Percentiles rank a stretch among this genome's conserved stretches.
Evolutionary conservation across 805 yeast species (phyloP).

Genomic region (Saitoella complicata): DNA sequence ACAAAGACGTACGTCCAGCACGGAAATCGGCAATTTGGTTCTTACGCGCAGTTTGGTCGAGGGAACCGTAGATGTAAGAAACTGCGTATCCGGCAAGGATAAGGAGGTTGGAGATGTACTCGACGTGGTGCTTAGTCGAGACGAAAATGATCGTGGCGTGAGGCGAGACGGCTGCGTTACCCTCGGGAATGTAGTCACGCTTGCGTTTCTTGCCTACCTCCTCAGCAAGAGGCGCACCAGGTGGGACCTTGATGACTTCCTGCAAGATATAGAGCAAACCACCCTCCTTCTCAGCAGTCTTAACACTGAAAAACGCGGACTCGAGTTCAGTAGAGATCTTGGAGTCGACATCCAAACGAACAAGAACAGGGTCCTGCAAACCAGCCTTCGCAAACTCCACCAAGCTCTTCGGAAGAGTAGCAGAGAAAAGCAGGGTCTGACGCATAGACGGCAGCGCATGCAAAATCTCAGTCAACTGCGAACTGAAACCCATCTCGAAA

Average conservation of each 20-base stretch:
- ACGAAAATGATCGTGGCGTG: slow-evolving; percentile 84
- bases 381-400: slow-evolving; percentile 98
- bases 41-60: slow-evolving; percentile 89
- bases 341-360: slow-evolving; percentile 81
- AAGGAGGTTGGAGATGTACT: slow-evolving; percentile 58
- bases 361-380: slow-evolving; percentile 75
- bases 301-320: slow-evolving; percentile 71
- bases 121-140: slow-evolving; percentile 97
- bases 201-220: slow-evolving; percentile 34
- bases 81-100: slow-evolving; percentile 69
- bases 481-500: slow-evolving; percentile 92
- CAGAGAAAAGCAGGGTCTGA: slow-evolving; percentile 83
- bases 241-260: slow-evolving; percentile 70
- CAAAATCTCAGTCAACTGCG: slow-evolving; percentile 75
- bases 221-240: slow-evolving; percentile 44
- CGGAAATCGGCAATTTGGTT: slow-evolving; percentile 75
- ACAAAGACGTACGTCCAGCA: slow-evolving; percentile 62
- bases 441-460: slow-evolving; percentile 68
- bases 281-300: slow-evolving; percentile 79
- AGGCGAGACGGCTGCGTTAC: slow-evolving; percentile 70
- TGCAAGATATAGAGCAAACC: slow-evolving; percentile 61
- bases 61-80: slow-evolving; percentile 82
- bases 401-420: slow-evolving; percentile 80
- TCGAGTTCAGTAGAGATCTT: slow-evolving; percentile 82
- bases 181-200: slow-evolving; percentile 52